Evolutionary conservation across 176 grass and related monocot genomes (phyloP), one percentile per base, ranked within the genome.

Genomic region (Phoenix roebelenii): DNA sequence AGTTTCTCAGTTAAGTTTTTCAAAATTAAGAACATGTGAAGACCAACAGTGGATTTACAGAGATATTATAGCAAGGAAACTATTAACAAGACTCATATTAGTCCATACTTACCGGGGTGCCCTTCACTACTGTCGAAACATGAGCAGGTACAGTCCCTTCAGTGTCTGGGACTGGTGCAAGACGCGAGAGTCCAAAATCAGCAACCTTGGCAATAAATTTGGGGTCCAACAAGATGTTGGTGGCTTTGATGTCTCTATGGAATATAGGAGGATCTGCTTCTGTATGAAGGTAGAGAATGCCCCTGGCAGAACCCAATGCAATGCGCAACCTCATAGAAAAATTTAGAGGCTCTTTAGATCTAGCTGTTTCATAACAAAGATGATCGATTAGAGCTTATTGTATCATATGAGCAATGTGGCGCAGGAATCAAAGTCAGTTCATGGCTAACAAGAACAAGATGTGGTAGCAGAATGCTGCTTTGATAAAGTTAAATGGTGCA

Each of bases 241-340:
- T 86, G 56, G 83, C 83, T 82, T 86, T 86, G 65, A 86, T 71
- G 68, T 86, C 83, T n/a, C 78, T 78, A 17, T 86, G 83, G 16
- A 78, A 86, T 74, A 86, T 86, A 50, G 78, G 83, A 71, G 83
- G 83, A 18, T 86, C 78, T 22, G 78, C 83, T 82, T 86, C 83
- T 9, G 70, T 75, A 57, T 86, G 83, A 51, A 86, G 63, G 78
- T 86, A 88, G 18, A 80, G 68, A 73, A 88, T 88, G 16, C 85
- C 80, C 55, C 69, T 81, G 54, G 85, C 71, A 25, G 85, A 76
- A 58, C 68, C 85, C 17, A 88, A 71, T 52, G 76, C 72, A 14
- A 70, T 79, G 7, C 67, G 78, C 66, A 89, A 57, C 68, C 86
- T 89, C 78, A 67, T 85, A 14, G 71, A 53, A 49, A 89, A 89